phyloP scores from a whole-genome alignment of 176 grass and related monocot genomes.

The Eragrostis curvula region DNA sequence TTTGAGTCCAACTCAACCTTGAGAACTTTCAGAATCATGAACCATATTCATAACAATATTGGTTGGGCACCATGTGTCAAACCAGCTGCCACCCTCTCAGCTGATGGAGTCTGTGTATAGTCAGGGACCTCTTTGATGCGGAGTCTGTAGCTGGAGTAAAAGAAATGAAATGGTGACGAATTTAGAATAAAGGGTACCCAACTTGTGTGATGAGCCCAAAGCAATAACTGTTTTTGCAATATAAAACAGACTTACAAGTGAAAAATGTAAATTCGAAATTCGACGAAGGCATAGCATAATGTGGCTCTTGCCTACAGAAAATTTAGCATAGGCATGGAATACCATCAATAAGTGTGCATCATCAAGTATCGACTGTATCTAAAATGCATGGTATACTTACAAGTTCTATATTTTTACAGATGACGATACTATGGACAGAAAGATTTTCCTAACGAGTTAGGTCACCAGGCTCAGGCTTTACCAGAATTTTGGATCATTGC shows the following conservation, averaged over 20 bases:
- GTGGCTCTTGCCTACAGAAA: not conserved
- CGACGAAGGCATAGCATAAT: conserved; percentile 1
- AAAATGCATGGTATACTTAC: conserved; percentile 34
- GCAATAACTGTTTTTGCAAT: conserved; percentile 1
- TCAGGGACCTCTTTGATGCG: conserved; percentile 17
- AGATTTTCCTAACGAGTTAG: conserved; percentile 16
- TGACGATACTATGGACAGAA: conserved; percentile 29
- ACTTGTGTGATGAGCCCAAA: conserved; percentile 5
- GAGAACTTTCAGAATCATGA: conserved; percentile 31
- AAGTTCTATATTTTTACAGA: conserved; percentile 9
- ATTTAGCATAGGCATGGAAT: not conserved
- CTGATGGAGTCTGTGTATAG: conserved; percentile 9
- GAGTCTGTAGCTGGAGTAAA: not conserved
- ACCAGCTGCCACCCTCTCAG: conserved; percentile 23
- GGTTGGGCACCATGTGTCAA: conserved; percentile 14
- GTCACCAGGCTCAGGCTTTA: conserved; percentile 46
- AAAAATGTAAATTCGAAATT: conserved; percentile 27
- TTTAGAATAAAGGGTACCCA: not conserved
- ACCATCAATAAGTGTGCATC: conserved; percentile 4
- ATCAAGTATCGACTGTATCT: conserved; percentile 19
- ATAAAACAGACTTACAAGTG: conserved; percentile 2
- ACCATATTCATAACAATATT: conserved; percentile 16
- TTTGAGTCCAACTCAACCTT: conserved; percentile 18
- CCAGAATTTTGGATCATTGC: conserved; percentile 80
- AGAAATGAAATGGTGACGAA: conserved; percentile 22